Percentiles rank a stretch among this genome's conserved stretches.
phyloP scores from a whole-genome alignment of 768 basidiomycete genomes.

The Mycena venus region DNA sequence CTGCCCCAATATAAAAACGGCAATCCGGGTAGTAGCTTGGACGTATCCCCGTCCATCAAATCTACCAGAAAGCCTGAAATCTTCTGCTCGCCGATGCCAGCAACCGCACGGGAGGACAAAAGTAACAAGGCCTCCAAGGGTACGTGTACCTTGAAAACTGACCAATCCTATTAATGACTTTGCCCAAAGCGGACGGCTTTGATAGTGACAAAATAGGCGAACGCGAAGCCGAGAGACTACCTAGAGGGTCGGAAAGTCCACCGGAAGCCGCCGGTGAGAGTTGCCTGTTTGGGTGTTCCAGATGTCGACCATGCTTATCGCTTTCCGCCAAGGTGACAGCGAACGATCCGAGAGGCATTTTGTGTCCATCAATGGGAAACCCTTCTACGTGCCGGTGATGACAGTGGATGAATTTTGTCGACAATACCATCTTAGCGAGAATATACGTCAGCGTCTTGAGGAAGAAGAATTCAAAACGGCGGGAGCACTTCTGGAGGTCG shows the following conservation, averaged over 20 bases:
- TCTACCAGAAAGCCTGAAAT: no score
- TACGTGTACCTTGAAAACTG: no score
- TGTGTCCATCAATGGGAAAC: neutral
- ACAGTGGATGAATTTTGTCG: neutral
- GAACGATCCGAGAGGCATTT: neutral
- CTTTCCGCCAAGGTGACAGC: neutral
- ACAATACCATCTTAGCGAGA: neutral
- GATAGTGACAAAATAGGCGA: no score
- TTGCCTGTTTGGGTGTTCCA: neutral
- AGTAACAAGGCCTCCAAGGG: no score
- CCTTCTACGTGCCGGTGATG: neutral
- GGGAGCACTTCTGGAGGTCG: neutral
- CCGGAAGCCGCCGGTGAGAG: neutral
- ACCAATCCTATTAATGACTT: no score
- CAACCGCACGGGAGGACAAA: no score
- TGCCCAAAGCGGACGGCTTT: no score
- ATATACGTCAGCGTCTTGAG: neutral
- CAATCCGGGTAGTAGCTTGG: no score
- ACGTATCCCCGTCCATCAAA: no score
- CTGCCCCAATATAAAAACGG: neutral
- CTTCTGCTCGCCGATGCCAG: no score
- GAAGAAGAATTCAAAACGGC: neutral
- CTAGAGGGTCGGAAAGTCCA: no score
- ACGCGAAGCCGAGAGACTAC: no score
- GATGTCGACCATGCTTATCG: neutral